Base-by-base conservation (phyloP, 2,329 filamentous ascomycete genomes). In the Neopestalotiopsis rosae region DNA sequence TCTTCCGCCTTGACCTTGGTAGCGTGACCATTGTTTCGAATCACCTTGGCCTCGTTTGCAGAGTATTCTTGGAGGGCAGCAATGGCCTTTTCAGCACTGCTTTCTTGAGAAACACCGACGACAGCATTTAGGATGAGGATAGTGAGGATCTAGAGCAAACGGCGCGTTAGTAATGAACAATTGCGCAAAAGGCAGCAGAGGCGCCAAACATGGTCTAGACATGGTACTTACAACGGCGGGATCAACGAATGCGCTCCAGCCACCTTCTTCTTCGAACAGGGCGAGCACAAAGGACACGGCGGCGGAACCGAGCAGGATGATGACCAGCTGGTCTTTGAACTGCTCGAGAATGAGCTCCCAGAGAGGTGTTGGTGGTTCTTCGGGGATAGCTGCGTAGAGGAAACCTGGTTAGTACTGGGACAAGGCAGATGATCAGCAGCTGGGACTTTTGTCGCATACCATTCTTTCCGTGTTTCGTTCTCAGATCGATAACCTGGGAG, bases 31-130 rank as follows among this genome's bases (percentile, higher is more conserved):
- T 83, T 82, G 83, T 95, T 91, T 76, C 96, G 93, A 69, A 97
- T 81, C 66, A 97, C 95, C 79, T 95, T 99, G 75, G 96, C 95
- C 82, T 97, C 94, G 82, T 98, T 99, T 77, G 96, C 96, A 38
- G 95, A 98, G 84, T 99, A 99, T 88, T 99, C 95, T 83, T 99
- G 96, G 68, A 99, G 89, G 59, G 96, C 96, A 32, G 96, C 95
- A 79, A 99, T 99, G 65, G 96, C 96, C 85, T 98, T 98, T 82
- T 99, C 96, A 73, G 96, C 96, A 79, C 95, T 98, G 83, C 94
- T 98, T 86, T 99, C 96, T 86, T 99, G 96, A 68, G 95, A 98
- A 34, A 99, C 96, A 79, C 96, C 96, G 72, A 99, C 96, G 74
- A 99, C 92, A 71, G 96, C 93, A 83, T 99, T 99, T 76, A 99